A percentile compares a stretch with the other conserved stretches of the same genome.
Conservation (phyloP, 2,329 filamentous ascomycete species). For the Seiridium unicorne region DNA sequence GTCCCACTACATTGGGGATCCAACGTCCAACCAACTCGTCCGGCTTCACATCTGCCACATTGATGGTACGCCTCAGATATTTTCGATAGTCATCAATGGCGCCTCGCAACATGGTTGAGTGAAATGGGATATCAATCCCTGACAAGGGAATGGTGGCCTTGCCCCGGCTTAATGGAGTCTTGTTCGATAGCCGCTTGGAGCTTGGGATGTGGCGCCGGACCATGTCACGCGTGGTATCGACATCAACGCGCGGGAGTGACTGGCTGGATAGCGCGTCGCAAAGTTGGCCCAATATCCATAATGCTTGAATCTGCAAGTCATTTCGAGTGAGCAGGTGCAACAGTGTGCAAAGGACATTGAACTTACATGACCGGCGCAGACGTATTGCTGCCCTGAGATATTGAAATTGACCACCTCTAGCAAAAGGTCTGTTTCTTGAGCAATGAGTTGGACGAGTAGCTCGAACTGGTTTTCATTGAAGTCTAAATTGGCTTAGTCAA, state of each 20-base stretch:
- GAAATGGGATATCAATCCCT: constrained; percentile 98
- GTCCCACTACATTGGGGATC: not conserved
- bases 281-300: not conserved
- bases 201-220: too few relatives aligned
- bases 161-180: constrained; percentile 67
- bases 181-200: too few relatives aligned
- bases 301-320: not conserved
- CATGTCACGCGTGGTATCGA: too few relatives aligned
- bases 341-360: constrained; percentile 43
- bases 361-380: constrained; percentile 67
- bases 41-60: not conserved
- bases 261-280: not conserved
- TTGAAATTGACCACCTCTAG: constrained; percentile 67
- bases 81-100: not conserved
- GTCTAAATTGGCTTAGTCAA: too few relatives aligned
- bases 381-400: constrained; percentile 73
- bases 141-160: constrained; percentile 95
- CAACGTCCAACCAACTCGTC: not conserved
- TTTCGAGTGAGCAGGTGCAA: too few relatives aligned
- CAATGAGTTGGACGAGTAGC: not conserved
- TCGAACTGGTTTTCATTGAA: too few relatives aligned
- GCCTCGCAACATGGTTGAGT: constrained; percentile 36
- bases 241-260: too few relatives aligned
- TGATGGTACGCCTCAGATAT: not conserved
- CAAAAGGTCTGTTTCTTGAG: not conserved